These are phyloP conservation scores for Tolypocladium paradoxum DNA, from an alignment of 2,329 filamentous ascomycete species.

Conservation along the genomic window DNA sequence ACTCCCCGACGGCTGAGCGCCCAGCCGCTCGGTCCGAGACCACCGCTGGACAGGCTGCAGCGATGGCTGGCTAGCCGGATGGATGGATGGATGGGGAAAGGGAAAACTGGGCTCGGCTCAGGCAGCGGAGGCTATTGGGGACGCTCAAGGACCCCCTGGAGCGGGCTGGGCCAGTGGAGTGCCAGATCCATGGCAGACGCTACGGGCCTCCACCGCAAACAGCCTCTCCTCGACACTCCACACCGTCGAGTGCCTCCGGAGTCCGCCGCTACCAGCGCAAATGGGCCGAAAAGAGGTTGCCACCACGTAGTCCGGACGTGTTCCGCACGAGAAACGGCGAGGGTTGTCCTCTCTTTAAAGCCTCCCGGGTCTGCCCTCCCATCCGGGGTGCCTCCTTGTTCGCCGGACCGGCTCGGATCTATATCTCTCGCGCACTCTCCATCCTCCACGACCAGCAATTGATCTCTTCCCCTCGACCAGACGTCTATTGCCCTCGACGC, in stretches of 20 bases:
- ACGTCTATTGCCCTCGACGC: not conserved
- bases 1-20: too few species aligned
- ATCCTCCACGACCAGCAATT: not conserved
- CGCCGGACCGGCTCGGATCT: not conserved
- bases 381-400: not conserved
- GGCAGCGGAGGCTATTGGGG: not conserved
- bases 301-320: not conserved
- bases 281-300: not conserved
- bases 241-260: not conserved
- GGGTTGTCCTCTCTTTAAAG: not conserved
- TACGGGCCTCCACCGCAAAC: not conserved
- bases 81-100: not conserved
- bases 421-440: not conserved
- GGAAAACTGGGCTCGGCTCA: not conserved
- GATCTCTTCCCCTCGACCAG: not conserved
- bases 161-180: conserved; percentile 3
- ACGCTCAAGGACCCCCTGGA: not conserved
- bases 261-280: not conserved
- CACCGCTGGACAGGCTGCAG: too few species aligned
- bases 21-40: too few species aligned
- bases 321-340: too few species aligned
- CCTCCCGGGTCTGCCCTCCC: not conserved
- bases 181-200: too few species aligned
- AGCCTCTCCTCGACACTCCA: not conserved
- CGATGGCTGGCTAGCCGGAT: not conserved